Conservation (phyloP, 2,329 filamentous ascomycete species). For the Ceratocystis alfenasii region DNA sequence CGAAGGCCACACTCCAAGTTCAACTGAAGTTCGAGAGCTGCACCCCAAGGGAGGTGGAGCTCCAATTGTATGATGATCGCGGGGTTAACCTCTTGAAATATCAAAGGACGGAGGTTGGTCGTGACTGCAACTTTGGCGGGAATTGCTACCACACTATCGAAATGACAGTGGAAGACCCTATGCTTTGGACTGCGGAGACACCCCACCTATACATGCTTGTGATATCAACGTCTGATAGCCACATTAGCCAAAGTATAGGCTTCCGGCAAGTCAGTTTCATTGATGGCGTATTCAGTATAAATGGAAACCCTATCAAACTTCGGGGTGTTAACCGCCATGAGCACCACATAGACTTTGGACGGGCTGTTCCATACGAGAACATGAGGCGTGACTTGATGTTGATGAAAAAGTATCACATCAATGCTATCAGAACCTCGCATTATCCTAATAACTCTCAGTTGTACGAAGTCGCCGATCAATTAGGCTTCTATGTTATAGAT, state of each 20-base stretch:
- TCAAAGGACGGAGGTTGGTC: neutral
- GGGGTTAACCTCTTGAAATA: neutral
- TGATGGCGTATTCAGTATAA: constrained; percentile 50
- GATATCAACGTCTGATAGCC: constrained; percentile 27
- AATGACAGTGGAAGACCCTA: constrained; percentile 40
- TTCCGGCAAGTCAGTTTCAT: constrained; percentile 52
- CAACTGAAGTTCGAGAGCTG: neutral
- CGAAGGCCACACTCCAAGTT: constrained; percentile 29
- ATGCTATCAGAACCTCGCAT: constrained; percentile 56
- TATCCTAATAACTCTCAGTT: constrained; percentile 50
- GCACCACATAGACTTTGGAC: constrained; percentile 51
- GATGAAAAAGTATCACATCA: constrained; percentile 61
- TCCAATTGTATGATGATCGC: neutral
- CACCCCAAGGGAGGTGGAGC: neutral
- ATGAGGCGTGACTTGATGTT: constrained; percentile 48
- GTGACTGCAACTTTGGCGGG: constrained; percentile 26
- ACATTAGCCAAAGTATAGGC: constrained; percentile 40
- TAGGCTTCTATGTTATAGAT: constrained; percentile 53
- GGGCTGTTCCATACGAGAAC: constrained; percentile 49
- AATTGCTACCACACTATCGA: constrained; percentile 32
- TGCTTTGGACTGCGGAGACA: constrained; percentile 59
- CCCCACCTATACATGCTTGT: constrained; percentile 45
- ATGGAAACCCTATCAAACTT: constrained; percentile 52
- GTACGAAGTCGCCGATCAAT: constrained; percentile 50
- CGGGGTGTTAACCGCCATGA: constrained; percentile 61